Base-by-base conservation (phyloP, 164 flowering plant genomes). In the Magnolia sinica region DNA sequence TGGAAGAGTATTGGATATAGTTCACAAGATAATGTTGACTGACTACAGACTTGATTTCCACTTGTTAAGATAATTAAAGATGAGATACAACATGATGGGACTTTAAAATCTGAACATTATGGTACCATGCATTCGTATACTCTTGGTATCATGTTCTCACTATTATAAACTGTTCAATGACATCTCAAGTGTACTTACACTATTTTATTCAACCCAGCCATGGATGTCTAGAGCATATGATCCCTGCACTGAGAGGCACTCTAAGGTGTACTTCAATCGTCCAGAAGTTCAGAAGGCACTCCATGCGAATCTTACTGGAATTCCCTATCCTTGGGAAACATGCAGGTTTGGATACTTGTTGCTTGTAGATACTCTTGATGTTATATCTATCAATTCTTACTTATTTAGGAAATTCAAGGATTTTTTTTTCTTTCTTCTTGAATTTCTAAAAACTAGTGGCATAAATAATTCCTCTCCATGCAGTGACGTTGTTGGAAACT, bases 191-290 rank as follows among this genome's bases (percentile, higher is more conserved):
- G 64, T 50, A 65, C 73, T 80, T 20, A 76, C 66, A 70, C 74
- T 71, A 9, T 66, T 76, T 74, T 23, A 23, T 71, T 71, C 37
- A 79, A 70, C 76, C 73, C 83, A 96, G 99, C 98, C 99, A 79
- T 93, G 99, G 99, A 92, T 92, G 95, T 83, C 84, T 37, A 87
- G 97, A 85, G 93, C 95, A 50, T 96, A 93, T 83, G 99, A 96
- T 82, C 99, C 99, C 23, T 95, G 99, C 83, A 90, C 96, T 8
- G 98, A 91, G 77, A 87, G 94, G 72, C 78, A 96, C 79, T 87
- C 98, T 9, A 79, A 84, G 45, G 74, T 82, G 78, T 93, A 92
- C 86, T 92, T 91, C 81, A 96, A 96, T 82, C 89, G 3, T 11
- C 95, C 92, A n/a, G 98, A 93, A 73, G 99, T 96, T 75, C 99